Base-by-base conservation (phyloP, 768 basidiomycete species). In the Chalciporus sphaerocephalus region DNA sequence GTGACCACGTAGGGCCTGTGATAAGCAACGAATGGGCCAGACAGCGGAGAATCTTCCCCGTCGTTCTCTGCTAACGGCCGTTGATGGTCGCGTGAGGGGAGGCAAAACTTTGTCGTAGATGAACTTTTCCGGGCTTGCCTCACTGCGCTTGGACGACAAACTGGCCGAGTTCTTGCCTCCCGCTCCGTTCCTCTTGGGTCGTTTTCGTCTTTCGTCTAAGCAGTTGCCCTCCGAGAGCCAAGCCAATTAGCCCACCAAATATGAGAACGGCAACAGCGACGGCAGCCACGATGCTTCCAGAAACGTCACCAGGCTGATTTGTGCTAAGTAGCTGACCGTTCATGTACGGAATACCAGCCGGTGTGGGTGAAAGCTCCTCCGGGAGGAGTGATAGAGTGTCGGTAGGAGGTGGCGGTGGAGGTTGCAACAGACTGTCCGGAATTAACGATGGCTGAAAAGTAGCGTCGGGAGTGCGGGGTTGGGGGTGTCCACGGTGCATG, bases 211-310 rank as follows among this genome's bases (percentile, higher is more conserved):
- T 50, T 47, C 61, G 64, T 32, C 42, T 42, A 17, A 66, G 17
- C 22, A 55, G 38, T 42, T 53, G 54, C 11, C 65, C 65, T 40
- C 51, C 65, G 12, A 59, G 6, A n/a, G 59, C 35, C 44, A 65
- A 27, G 24, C 62, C 55, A 9, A 65, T 22, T 13, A 65, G 52
- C 15, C 58, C 54, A 2, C 61, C 61, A 24, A 65, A 15, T 38
- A 67, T n/a, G 28, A 67, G 52, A 23, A 64, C 37, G 30, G 51
- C 18, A 10, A 67, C 53, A 20, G 53, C 37, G 22, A 54, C 39
- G 3, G 53, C 64, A 6, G 51, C 61, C 30, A 48, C 40, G 42
- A 59, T 42, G 33, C 58, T 58, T 21, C 55, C 65, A 10, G 55
- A 37, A 30, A 52, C 15, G 24, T 57, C 48, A 9, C 27, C 39